Conservation (phyloP, 2,329 filamentous ascomycete species). For the Fusarium devonianum region DNA sequence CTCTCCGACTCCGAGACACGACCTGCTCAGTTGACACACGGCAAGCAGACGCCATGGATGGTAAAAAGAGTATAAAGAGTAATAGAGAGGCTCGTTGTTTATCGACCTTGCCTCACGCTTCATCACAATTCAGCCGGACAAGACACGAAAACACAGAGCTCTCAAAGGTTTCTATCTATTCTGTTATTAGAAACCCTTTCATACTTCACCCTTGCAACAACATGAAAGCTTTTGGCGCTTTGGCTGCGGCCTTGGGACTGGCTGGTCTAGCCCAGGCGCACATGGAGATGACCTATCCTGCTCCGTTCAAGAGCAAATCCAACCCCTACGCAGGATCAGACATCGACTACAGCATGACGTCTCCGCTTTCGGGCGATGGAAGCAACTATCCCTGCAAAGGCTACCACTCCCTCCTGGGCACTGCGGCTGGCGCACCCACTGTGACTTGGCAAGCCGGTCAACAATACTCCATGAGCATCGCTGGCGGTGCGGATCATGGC, state of each 20-base stretch:
- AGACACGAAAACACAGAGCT: not conserved
- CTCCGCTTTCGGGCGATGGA: slow-evolving; percentile 66
- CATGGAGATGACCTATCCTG: slow-evolving; percentile 62
- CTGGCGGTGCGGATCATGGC: slow-evolving; percentile 67
- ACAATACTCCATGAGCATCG: slow-evolving; percentile 67
- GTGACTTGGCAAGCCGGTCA: slow-evolving; percentile 70
- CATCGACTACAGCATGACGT: slow-evolving; percentile 75
- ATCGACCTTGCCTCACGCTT: slow-evolving; percentile 3
- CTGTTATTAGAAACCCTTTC: not conserved
- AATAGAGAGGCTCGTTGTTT: not conserved
- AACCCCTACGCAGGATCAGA: slow-evolving; percentile 55
- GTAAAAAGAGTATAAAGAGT: slow-evolving; percentile 22
- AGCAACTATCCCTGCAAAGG: slow-evolving; percentile 81
- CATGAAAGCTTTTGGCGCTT: slow-evolving; percentile 20
- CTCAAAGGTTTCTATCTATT: slow-evolving; percentile 1
- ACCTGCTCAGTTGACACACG: slow-evolving; percentile 12
- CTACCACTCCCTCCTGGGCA: slow-evolving; percentile 56
- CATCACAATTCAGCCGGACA: not conserved
- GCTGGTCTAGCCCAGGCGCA: slow-evolving; percentile 56
- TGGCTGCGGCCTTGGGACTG: slow-evolving; percentile 51
- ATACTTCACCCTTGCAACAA: not conserved
- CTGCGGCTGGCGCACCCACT: slow-evolving; percentile 57
- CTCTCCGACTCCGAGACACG: slow-evolving; percentile 19
- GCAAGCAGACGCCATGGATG: not conserved
- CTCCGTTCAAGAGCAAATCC: slow-evolving; percentile 60